Conservation (phyloP, 2,329 filamentous ascomycete species). For the Talaromyces sp. region DNA sequence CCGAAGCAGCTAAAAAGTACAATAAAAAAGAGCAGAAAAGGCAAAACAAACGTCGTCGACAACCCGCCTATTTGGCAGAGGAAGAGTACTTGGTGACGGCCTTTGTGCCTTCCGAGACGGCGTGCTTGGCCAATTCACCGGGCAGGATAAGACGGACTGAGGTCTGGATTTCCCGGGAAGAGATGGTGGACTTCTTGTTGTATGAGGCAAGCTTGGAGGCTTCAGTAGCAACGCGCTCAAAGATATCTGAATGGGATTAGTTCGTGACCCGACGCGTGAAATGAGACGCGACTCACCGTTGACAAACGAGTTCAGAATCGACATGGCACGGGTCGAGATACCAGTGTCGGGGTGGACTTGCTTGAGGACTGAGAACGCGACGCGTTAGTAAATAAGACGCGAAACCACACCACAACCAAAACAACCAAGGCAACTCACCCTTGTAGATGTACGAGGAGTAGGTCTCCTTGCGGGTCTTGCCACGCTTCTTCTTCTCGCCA, state of each 20-base stretch:
- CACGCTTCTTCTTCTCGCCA: conserved; percentile 99
- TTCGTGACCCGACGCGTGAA: not conserved
- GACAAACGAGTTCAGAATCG: conserved; percentile 99
- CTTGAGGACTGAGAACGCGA: conserved; percentile 72
- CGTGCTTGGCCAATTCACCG: conserved; percentile 98
- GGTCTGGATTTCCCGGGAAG: conserved; percentile 98
- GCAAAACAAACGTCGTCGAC: conserved; percentile 40
- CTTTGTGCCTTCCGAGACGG: conserved; percentile 99
- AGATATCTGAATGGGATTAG: conserved; percentile 66
- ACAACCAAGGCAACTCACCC: conserved; percentile 50
- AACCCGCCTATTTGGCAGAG: conserved; percentile 85
- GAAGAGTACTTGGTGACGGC: conserved; percentile 99
- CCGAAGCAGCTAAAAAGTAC: conserved; percentile 33
- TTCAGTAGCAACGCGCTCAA: conserved; percentile 98
- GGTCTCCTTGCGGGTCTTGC: conserved; percentile 99
- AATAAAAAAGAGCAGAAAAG: conserved; percentile 49
- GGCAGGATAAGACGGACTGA: conserved; percentile 97
- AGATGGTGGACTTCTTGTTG: conserved; percentile 99
- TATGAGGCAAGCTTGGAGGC: conserved; percentile 98
- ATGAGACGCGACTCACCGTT: conserved; percentile 63
- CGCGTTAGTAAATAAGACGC: conserved; percentile 29
- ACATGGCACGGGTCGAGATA: conserved; percentile 99
- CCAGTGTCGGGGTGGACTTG: conserved; percentile 99
- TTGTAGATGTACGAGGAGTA: conserved; percentile 99
- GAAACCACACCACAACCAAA: not conserved